These are phyloP conservation scores for Xylariaceae sp. DNA, from an alignment of 2,329 filamentous ascomycete genomes.

Conservation along the genomic window DNA sequence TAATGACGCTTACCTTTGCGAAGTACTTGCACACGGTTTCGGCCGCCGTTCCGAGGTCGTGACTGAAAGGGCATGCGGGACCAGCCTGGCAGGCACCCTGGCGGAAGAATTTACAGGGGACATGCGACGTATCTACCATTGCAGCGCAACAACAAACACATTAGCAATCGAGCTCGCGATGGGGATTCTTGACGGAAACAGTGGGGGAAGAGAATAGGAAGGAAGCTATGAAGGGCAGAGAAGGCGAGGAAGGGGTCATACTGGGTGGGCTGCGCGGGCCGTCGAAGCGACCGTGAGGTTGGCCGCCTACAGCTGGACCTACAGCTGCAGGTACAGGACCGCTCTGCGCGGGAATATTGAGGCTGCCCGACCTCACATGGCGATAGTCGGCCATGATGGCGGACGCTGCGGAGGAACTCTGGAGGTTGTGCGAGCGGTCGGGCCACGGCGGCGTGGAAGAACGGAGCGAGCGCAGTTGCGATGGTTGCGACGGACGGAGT, in stretches of 20 bases:
- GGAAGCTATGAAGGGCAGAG: neutral
- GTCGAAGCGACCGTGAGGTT: conserved; percentile 43
- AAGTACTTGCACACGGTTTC: conserved; percentile 99
- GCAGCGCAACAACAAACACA: conserved; percentile 1
- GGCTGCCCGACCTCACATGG: conserved; percentile 53
- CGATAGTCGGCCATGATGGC: conserved; percentile 45
- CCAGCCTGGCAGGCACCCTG: conserved; percentile 95
- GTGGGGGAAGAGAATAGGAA: neutral
- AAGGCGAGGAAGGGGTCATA: conserved; percentile 31
- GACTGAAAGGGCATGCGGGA: conserved; percentile 91
- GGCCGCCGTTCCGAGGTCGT: conserved; percentile 77
- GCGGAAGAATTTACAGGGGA: conserved; percentile 98
- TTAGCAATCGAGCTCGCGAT: conserved; percentile 6
- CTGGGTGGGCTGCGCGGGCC: conserved; percentile 59
- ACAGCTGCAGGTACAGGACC: conserved; percentile 29
- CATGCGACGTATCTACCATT: conserved; percentile 78
- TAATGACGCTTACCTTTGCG: conserved; percentile 69
- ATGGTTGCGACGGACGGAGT: conserved; percentile 1
- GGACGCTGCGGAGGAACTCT: conserved; percentile 7
- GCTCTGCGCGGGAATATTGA: conserved; percentile 44
- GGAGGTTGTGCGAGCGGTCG: conserved; percentile 13
- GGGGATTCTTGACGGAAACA: too few relatives aligned
- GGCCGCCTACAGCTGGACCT: conserved; percentile 14
- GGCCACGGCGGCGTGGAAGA: conserved; percentile 14
- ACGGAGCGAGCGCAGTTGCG: conserved; percentile 2